Evolutionary conservation across 129 eudicot species (phyloP).

Genomic region (Solidago caesia): DNA sequence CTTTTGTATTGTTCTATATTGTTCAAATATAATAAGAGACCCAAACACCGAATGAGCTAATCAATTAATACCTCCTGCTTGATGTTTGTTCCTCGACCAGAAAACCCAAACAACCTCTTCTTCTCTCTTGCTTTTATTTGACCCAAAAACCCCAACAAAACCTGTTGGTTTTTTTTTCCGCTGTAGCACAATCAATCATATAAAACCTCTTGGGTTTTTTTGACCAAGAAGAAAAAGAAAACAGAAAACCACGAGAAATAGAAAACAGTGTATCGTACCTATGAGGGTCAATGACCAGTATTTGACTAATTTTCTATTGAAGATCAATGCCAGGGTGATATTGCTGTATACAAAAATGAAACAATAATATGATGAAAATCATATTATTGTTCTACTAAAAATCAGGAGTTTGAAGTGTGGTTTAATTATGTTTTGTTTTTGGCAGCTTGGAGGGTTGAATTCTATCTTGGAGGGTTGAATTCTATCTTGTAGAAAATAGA

Average conservation of each 20-base stretch:
- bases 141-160: too few species aligned
- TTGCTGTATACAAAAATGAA: background rate
- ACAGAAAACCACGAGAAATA: too few species aligned
- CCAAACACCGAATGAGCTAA: too few species aligned
- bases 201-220: too few species aligned
- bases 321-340: constrained; percentile 77
- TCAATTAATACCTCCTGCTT: background rate
- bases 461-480: constrained; percentile 55
- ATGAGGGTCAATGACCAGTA: constrained; percentile 62
- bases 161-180: too few species aligned
- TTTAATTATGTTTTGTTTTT: background rate
- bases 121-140: too few species aligned
- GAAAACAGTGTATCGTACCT: constrained; percentile 73
- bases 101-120: too few species aligned
- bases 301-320: constrained; percentile 57
- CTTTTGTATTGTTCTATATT: background rate
- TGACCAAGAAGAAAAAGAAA: too few species aligned
- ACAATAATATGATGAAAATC: background rate
- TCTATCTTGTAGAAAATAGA: too few species aligned
- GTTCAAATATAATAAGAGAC: too few species aligned
- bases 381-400: background rate
- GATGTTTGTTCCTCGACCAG: background rate
- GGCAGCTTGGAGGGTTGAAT: constrained; percentile 88
- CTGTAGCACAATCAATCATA: too few species aligned
- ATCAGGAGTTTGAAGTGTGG: background rate